Evolutionary conservation across 208 protist species (phyloP), one percentile per base, ranked within the genome.

Genomic region (Acanthamoeba castellanii): DNA sequence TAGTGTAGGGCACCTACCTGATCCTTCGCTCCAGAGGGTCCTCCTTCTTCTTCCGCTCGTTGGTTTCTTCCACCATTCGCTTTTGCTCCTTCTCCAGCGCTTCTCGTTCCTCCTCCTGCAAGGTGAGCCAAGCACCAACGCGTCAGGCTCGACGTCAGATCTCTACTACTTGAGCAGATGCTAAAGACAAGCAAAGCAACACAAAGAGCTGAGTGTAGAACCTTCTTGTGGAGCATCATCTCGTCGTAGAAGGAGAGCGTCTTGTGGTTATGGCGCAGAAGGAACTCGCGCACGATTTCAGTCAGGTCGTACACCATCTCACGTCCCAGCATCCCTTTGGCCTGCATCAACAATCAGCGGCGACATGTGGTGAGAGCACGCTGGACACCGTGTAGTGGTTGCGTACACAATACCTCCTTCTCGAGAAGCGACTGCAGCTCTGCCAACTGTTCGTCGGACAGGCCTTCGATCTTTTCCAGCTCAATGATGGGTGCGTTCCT

Each of bases 221-320:
- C 52, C 81, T 88, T 52, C 52, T 61, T 88, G 81, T 76, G 52
- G n/a, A 78, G 52, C 34, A 92, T 50, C 87, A 92, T 92, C 37
- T 92, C 87, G 25, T 92, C 87, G 37, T 92, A 92, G 87, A 92
- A 92, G 20, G 87, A 92, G 14, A 92, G 34, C 8, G 87, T 52
- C 64, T 76, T 92, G 64, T 92, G 52, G 59, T 92, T 92, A 55
- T 92, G 87, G 9, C 27, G 52, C 30, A 74, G 30, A 16, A 92
- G 87, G 42, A 59, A 76, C 61, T 92, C 87, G 20, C 42, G 20
- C 30, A 50, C 87, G 7, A 74, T 45, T 16, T 92, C 87, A 50
- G 61, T 92, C 22, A 92, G 9, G 27, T 92, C 87, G 16, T 74
- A 92, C 55, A 74, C 87, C 87, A 92, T 92, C 52, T 76, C 87